Base-by-base conservation (phyloP, 306 rosid species). In the Geum urbanum region DNA sequence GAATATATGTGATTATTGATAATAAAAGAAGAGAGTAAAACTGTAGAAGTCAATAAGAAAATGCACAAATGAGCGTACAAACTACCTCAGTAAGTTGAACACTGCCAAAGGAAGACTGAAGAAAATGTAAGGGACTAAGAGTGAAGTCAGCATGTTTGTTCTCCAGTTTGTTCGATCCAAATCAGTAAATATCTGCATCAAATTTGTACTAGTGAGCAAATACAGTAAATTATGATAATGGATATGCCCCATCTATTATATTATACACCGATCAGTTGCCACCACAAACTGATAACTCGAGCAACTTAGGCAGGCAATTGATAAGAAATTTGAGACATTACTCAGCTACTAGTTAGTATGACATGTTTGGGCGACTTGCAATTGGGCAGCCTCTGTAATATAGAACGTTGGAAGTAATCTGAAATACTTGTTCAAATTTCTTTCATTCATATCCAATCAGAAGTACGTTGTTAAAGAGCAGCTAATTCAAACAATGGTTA, bases 161-260 rank as follows among this genome's bases (percentile, higher is more conserved):
- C 87, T 90, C 98, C 98, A 90, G 74, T 92, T 90, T 68, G 97
- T 92, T 46, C 96, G 92, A 55, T 92, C 98, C 86, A 92, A 78
- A 90, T 80, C 79, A 92, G 53, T 78, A 90, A 74, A 79, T 92
- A 88, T 49, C 98, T 92, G 88, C 68, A 12, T 63, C 55, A 19
- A 77, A 43, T 64, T 22, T 20, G 32, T 27, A 27, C 32, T 27
- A 27, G 32, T 27, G 32, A 27, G 2, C 32, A 27, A 27, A 27
- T 27, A 41, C n/a, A n/a, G n/a, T n/a, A n/a, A 41, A 41, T 7
- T 5, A 43, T 43, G 46, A 7, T 4, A 43, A 43, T 43, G 32
- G 32, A 27, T 2, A 43, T 43, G 46, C 46, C 46, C 46, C 9
- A 6, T 43, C 46, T 43, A 43, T 7, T 43, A 43, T 43, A 7